Base-by-base conservation (phyloP, 1,284 basidiomycete genomes). In the Termitomyces sp. region DNA sequence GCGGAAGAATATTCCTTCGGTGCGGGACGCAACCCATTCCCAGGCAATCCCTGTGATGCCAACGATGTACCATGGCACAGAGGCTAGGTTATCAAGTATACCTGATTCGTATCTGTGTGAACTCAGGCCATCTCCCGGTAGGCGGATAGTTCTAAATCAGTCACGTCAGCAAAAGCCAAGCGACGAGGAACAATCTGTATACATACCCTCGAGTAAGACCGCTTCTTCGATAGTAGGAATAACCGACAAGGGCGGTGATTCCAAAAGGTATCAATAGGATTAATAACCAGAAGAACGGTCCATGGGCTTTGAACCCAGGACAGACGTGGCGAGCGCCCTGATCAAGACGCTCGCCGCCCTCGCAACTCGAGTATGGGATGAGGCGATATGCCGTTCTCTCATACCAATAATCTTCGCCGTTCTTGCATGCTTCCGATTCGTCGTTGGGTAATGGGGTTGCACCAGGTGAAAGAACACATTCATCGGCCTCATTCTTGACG, bases 381-480 rank as follows among this genome's bases (percentile, higher is more conserved):
- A 91, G 87, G 56, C 93, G 88, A 65, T 95, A 95, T 7, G 84
- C 73, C 0, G 94, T 97, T 24, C 92, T 84, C 51, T 92, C 91
- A 67, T 93, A 95, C 94, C 95, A 97, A 63, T 77, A 89, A 7
- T 86, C 81, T 33, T 83, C 81, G 28, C 75, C 79, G 48, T 75
- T 75, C 28, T 71, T 71, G 64, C 91, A 95, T 9, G 79, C 75
- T 41, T 83, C 71, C 10, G 78, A 74, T 40, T 82, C 71, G 58
- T 88, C 78, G 54, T 77, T 59, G 4, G 81, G 70, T 5, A 88
- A 75, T 0, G 91, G 76, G 6, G 70, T 68, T 0, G 83, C 86
- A 13, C 88, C 91, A 2, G 80, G 68, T 1, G 84, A 81, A 14
- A 93, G 79, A 0, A 89, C 86, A 63, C 94, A 97, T 40, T 86